Evolutionary conservation across 148 eudicot genomes (phyloP), one percentile per base, ranked within the genome.

Genomic region (Talinum fruticosum): DNA sequence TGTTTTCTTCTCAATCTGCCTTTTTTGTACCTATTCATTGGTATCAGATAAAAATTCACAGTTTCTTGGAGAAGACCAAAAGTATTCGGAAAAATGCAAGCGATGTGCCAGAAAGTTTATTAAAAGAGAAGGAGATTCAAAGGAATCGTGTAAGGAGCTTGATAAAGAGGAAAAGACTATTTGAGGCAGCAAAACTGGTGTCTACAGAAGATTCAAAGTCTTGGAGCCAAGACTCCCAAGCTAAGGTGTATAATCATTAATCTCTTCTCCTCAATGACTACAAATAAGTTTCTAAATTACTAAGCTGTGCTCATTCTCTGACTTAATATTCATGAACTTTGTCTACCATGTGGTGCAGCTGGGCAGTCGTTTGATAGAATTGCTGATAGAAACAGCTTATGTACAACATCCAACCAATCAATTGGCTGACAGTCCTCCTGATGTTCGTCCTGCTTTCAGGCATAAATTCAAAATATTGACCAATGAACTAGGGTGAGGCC

Each of bases 401-500:
- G 92, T 94, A 70, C 93, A 90, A 78, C 82, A 85, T 77, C 91
- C 97, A 71, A 73, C 77, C 61, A 77, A 75, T 79, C 94, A 90
- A 84, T 78, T 85, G 67, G 87, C 80, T 21, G 97, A 94, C 59
- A 66, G 89, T 81, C 93, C 97, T 37, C 98, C 97, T 76, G 98
- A 92, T 80, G 78, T 94, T 36, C 91, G 94, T 37, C 97, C 98
- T 61, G 98, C 98, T 73, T 94, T 94, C 76, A 87, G 79, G 86
- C 98, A 94, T 81, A 47, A 77, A 71, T 84, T 87, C 82, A 89
- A 85, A 86, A 86, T 84, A 47, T 66, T 83, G 79, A 67, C 86
- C 54, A 88, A 80, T 80, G 89, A 86, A 61, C 70, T 75, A 77
- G 90, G 94, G 94, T 94, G 78, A 94, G 91, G 29, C 66, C 35